A percentile compares a stretch with the other conserved stretches of the same genome.
Evolutionary conservation across 192 early-diverging fungal genomes (phyloP).

Genomic region (Coemansia sp.): DNA sequence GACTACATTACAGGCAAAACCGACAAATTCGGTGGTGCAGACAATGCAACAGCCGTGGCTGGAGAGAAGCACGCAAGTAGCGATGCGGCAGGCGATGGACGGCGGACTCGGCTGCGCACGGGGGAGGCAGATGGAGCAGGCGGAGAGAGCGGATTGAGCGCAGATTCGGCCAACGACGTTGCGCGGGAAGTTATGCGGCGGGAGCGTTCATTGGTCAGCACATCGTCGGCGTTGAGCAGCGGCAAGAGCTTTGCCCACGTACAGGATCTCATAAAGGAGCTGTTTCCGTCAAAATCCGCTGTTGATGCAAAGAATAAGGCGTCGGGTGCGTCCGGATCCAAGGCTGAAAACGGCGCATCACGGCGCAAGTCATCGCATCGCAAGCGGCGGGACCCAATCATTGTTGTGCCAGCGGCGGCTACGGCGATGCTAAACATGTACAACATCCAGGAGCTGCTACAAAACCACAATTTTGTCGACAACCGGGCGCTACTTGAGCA

Average conservation of each 20-base stretch:
- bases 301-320: neutral
- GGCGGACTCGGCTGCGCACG: conserved; percentile 10
- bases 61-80: neutral
- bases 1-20: conserved; percentile 69
- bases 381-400: conserved; percentile 66
- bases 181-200: conserved; percentile 32
- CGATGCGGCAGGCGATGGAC: conserved; percentile 11
- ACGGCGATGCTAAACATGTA: conserved; percentile 83
- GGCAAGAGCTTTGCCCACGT: conserved; percentile 46
- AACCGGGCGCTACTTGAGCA: conserved; percentile 60
- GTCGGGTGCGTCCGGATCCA: conserved; percentile 21
- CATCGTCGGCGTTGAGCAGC: conserved; percentile 39
- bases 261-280: conserved; percentile 32
- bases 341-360: neutral
- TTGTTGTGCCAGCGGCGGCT: conserved; percentile 85
- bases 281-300: conserved; percentile 32
- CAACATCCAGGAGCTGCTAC: conserved; percentile 83
- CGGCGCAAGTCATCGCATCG: conserved; percentile 20
- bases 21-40: conserved; percentile 16
- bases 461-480: conserved; percentile 70
- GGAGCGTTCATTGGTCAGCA: conserved; percentile 33
- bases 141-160: neutral
- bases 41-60: neutral
- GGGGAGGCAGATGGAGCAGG: neutral
- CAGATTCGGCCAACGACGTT: conserved; percentile 17